Evolutionary conservation across 371 early-diverging fungal genomes (phyloP).

Genomic region (Mortierella sp.): DNA sequence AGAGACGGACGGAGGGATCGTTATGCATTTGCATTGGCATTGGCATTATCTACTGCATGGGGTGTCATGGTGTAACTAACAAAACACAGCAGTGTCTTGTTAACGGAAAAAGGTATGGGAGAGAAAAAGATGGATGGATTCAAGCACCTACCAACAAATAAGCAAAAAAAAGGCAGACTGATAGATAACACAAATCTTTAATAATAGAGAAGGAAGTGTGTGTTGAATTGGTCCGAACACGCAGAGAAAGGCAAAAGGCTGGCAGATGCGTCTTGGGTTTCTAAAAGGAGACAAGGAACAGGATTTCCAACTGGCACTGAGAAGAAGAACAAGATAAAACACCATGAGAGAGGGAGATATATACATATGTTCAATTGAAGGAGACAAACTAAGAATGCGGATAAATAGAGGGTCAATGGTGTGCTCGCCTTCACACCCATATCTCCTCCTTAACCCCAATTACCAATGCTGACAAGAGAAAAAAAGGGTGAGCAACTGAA

Average conservation of each 20-base stretch:
- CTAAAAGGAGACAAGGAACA: background rate
- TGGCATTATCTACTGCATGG: background rate
- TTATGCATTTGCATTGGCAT: background rate
- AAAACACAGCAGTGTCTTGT: background rate
- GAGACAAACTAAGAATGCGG: background rate
- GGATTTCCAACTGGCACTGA: background rate
- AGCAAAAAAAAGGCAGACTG: background rate
- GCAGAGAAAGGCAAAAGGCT: background rate
- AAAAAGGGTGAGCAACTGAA: background rate
- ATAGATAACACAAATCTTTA: background rate
- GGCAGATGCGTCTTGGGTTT: too few species aligned
- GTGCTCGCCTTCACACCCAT: background rate
- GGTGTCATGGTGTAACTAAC: background rate
- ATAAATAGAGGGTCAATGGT: background rate
- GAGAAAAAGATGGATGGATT: background rate
- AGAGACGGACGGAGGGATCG: background rate
- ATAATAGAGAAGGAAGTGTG: background rate
- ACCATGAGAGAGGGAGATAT: background rate
- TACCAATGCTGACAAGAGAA: background rate
- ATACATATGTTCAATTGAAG: background rate
- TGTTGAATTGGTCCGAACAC: constrained; percentile 8
- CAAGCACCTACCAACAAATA: constrained; percentile 1
- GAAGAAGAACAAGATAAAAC: background rate
- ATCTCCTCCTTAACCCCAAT: background rate
- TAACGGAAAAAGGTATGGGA: background rate